Conservation (phyloP, 1,284 basidiomycete species). For the Malassezia japonica region DNA sequence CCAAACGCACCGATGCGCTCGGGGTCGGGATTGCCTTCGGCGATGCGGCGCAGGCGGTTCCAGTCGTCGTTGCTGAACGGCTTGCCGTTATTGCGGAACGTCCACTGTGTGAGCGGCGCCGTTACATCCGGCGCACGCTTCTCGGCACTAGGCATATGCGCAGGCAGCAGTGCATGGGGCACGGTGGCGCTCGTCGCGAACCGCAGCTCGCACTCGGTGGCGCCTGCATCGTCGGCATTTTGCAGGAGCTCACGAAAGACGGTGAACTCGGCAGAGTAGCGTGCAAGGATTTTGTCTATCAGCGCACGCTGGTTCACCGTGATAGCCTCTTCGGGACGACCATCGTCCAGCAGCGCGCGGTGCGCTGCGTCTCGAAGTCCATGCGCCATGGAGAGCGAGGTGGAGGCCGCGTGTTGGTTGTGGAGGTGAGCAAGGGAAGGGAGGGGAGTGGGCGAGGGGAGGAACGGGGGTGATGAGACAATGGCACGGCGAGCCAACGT, state of each 20-base stretch:
- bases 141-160: background rate
- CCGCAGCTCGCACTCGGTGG: constrained; percentile 50
- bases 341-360: constrained; percentile 29
- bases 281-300: constrained; percentile 60
- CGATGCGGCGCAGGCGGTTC: constrained; percentile 45
- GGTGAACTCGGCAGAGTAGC: constrained; percentile 73
- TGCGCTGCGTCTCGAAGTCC: constrained; percentile 13
- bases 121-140: constrained; percentile 43
- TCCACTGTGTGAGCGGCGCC: constrained; percentile 51
- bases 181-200: constrained; percentile 31
- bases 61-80: constrained; percentile 44
- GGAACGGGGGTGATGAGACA: no score
- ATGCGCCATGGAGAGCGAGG: background rate
- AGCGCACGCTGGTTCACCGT: constrained; percentile 77
- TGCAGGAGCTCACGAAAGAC: constrained; percentile 86
- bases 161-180: constrained; percentile 1
- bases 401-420: background rate
- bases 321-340: constrained; percentile 58
- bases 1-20: constrained; percentile 52
- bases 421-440: no score
- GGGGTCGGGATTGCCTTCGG: constrained; percentile 54
- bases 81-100: constrained; percentile 70
- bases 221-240: constrained; percentile 89
- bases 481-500: no score
- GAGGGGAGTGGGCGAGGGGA: no score